Base-by-base conservation (phyloP, 2,329 filamentous ascomycete species). In the Aspergillus niger region DNA sequence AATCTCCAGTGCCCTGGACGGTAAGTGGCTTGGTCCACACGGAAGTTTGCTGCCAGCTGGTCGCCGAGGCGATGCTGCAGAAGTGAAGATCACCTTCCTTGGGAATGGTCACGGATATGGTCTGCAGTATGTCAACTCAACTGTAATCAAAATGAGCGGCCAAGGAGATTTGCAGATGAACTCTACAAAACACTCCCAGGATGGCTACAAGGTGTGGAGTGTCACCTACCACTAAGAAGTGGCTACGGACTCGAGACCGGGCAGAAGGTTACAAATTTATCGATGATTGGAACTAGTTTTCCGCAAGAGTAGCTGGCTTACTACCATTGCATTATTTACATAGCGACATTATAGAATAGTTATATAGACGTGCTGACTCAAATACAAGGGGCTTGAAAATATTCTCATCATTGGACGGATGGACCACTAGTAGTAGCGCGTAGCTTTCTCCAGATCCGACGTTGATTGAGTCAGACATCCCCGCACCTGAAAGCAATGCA, bases 1-100 rank as follows among this genome's bases (percentile, higher is more conserved):
- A 2, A 70, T 81, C 43, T 77, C 74, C 28, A 80, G 76, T 61
- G 77, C 78, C 3, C 63, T 76, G 11, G 78, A 81, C 66, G 75
- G 76, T 5, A 69, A 69, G 57, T 80, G 74, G 69, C 63, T 80
- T 17, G 75, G 73, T 1, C 24, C 61, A 1, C 26, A 63, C 6
- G 67, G 67, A 2, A 59, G 26, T 2, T 52, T 76, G 32, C 59
- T 73, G 10, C 59, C 67, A 32, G 58, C 64, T 20, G 52, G 50
- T 28, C 17, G 65, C 10, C 17, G 55, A 1, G 49, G 50, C 4
- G 8, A 65, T 41, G 75, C 74, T 2, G 68, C 69, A 15, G 69
- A 67, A 7, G 66, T 77, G 11, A 70, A 66, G 13, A 71, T 78
- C 24, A 65, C 53, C 0, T 77, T 78, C 65, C 63, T 73, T 8